Evolutionary conservation across 106 monocot species (phyloP), one percentile per base, ranked within the genome.

Genomic region (Apostasia ramifera): DNA sequence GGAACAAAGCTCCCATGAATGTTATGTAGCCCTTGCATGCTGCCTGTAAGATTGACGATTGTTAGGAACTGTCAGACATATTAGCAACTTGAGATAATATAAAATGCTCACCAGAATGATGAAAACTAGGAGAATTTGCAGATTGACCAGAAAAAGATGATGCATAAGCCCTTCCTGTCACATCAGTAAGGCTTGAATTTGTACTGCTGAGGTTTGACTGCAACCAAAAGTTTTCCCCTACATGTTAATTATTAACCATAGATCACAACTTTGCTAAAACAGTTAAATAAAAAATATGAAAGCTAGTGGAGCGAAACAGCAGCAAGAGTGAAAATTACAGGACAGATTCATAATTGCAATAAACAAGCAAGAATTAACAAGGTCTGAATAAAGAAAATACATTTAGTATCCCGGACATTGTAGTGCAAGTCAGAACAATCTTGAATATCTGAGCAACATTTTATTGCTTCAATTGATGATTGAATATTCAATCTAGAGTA

Each of bases 91-190:
- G 42, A 41, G 8, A 41, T 61, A 37, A 12, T 11, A 61, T 43
- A 44, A 61, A 13, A 2, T 64, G 13, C 79, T 74, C 55, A 91
- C 95, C 91, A 47, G 91, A 84, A 56, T 84, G 91, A 83, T 88
- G 95, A 76, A 86, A 95, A 51, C 88, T 79, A 7, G 88, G 84
- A 58, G 86, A 71, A 1, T 68, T 64, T 49, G 82, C 81, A 44
- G 95, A 91, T 74, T 91, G 95, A 42, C 79, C 78, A 56, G 91
- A 92, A 78, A 88, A 95, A 8, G 95, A 84, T 47, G 84, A 54
- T 5, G 89, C 59, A 66, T 82, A 92, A 51, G 83, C 62, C 51
- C 88, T 75, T 11, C 89, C 91, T 4, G 91, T 70, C 0, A 89
- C 82, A 68, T 95, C 95, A 54, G 81, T 77, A 39, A 92, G 71